Base-by-base conservation (phyloP, 78 protist species). In the Dictyostelium brefeldianum region DNA sequence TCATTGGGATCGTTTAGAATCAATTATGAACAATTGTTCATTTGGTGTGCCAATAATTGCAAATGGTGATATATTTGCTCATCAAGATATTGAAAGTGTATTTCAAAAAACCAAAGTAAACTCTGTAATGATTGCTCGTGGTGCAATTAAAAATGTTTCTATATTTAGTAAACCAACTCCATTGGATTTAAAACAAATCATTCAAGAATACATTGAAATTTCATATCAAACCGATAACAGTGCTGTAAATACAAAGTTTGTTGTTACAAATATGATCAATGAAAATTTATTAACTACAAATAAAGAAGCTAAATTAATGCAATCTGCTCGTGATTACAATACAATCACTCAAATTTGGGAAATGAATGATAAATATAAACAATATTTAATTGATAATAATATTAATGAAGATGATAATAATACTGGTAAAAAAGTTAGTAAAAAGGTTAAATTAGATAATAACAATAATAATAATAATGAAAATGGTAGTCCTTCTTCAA, bases 121-220 rank as follows among this genome's bases (percentile, higher is more conserved):
- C 12, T 92, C 96, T 22, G 75, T 83, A 57, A 92, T 92, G 96
- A 57, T 92, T 6, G 96, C 96, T 8, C 59, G 96, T 36, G 96
- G 96, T 43, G 96, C 91, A 0, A 51, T 92, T 46, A 43, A 53
- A 18, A 92, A 92, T 64, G 65, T 62, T 6, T 83, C 85, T 5
- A 62, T 92, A 3, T 92, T 92, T 29, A 56, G 50, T 78, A 22
- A 41, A 47, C 85, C 47, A 8, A 22, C 17, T 17, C 69, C 75
- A 1, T 15, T 20, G 2, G 22, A 47, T 27, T 12, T 89, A 22
- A 43, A 85, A 48, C 25, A 59, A 10, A 53, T 85, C 77, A 62
- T 85, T 46, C 79, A 85, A 62, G 31, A 59, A 18, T 85, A 85
- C n/a, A 5, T 75, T 3, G 17, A 41, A 85, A 46, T 36, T 15